Evolutionary conservation across 768 basidiomycete species (phyloP).

Genomic region (Tricholoma bakamatsutake): DNA sequence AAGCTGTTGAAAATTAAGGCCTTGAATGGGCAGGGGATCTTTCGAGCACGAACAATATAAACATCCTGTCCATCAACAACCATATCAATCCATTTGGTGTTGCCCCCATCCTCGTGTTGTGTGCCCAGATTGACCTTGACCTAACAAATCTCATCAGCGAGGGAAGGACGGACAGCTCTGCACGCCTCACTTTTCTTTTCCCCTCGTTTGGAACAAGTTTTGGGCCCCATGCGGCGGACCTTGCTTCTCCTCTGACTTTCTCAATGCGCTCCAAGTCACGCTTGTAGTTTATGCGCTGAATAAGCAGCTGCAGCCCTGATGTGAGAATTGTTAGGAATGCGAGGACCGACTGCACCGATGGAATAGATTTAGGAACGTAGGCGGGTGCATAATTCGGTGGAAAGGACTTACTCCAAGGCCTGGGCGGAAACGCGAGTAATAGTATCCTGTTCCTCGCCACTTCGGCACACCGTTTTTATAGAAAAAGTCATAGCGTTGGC

Average conservation of each 20-base stretch:
- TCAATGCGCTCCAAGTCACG: conserved; percentile 69
- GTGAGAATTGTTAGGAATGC: conserved; percentile 74
- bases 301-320: conserved; percentile 74
- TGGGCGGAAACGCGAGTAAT: conserved; percentile 95
- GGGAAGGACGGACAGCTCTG: neutral
- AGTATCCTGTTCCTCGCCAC: conserved; percentile 96
- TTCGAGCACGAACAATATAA: conserved; percentile 54
- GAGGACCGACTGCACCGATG: conserved; percentile 54
- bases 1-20: conserved; percentile 35
- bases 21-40: neutral
- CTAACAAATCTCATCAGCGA: conserved; percentile 27
- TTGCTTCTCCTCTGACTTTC: conserved; percentile 54
- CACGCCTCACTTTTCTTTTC: conserved; percentile 55
- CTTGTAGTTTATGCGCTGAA: conserved; percentile 73
- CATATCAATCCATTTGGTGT: conserved; percentile 65
- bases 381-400: neutral
- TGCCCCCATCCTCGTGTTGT: conserved; percentile 43
- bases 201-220: conserved; percentile 59
- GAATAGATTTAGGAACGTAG: neutral
- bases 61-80: conserved; percentile 73
- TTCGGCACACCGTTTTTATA: conserved; percentile 96
- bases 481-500: conserved; percentile 90
- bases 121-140: conserved; percentile 69
- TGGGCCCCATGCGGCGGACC: conserved; percentile 75
- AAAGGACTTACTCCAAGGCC: conserved; percentile 61